Base-by-base conservation (phyloP, 2,329 filamentous ascomycete genomes). In the Fusarium annulatum region DNA sequence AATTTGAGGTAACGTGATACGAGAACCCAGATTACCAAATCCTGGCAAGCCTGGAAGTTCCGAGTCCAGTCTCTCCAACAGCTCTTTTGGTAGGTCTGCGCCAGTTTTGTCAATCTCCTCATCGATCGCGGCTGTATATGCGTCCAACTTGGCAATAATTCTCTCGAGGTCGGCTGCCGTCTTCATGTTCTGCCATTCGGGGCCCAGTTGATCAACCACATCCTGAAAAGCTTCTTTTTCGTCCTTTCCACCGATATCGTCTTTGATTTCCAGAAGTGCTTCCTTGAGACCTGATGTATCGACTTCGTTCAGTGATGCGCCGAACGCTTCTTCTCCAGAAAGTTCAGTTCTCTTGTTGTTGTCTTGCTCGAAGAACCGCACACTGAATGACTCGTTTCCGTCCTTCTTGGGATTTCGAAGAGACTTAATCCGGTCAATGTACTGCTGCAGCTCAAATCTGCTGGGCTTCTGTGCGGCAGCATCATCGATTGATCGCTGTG, bases 331-430 rank as follows among this genome's bases (percentile, higher is more conserved):
- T 53, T 84, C 79, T 64, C 80, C 75, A 15, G 74, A 71, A 23
- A 88, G 78, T 70, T 83, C 82, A 21, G 78, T 82, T 18, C 86
- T 73, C 12, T 76, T 74, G 36, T 79, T 72, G 7, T 81, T 80
- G 19, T 82, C 82, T 75, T 88, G 84, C 61, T 89, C 86, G 68
- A 87, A 89, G 75, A 83, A 88, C 14, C 84, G 82, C 16, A 88
- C 81, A 6, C 80, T 79, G 41, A 80, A 81, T 21, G 77, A 67
- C 10, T 69, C 60, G n/a, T 57, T 65, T 3, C 58, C 59, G 16
- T 67, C 55, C 18, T 75, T 71, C 16, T 71, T 71, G 2, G 73
- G 53, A 28, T 69, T 67, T 33, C 75, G 75, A 33, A 82, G 61
- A 7, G 76, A 74, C 43, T 75, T 71, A 19, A 81, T 75, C 8